Evolutionary conservation across 805 yeast genomes (phyloP).

Genomic region (Dipodascus geniculatus): DNA sequence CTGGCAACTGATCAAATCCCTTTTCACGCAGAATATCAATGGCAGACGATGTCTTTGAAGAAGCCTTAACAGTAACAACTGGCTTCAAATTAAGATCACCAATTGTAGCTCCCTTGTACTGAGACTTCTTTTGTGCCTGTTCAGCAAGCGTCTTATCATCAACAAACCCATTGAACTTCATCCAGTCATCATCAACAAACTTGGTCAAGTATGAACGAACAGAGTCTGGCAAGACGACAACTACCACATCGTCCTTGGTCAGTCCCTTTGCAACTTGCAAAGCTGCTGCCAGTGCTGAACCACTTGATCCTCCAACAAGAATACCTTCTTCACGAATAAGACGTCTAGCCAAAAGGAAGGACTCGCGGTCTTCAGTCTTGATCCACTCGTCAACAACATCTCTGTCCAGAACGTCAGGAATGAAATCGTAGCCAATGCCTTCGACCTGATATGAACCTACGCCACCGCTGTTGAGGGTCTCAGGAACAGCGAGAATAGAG

Average conservation of each 20-base stretch:
- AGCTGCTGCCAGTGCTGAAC: constrained; percentile 73
- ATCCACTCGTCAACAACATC: constrained; percentile 62
- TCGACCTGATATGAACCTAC: constrained; percentile 63
- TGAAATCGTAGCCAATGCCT: constrained; percentile 84
- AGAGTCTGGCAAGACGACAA: constrained; percentile 77
- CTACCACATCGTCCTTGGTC: constrained; percentile 63
- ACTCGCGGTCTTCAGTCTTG: constrained; percentile 74
- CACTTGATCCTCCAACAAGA: constrained; percentile 83
- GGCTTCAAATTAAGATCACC: constrained; percentile 65
- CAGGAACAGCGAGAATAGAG: constrained; percentile 74
- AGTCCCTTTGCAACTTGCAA: constrained; percentile 55
- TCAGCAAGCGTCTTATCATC: constrained; percentile 36
- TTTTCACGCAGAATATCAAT: constrained; percentile 59
- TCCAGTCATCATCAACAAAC: constrained; percentile 87
- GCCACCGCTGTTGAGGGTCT: constrained; percentile 44
- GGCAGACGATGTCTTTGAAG: constrained; percentile 50
- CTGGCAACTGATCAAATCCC: constrained; percentile 82
- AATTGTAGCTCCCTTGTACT: constrained; percentile 45
- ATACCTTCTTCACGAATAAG: constrained; percentile 77
- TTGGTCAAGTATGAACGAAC: constrained; percentile 78
- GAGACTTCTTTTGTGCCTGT: constrained; percentile 25
- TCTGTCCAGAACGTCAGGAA: constrained; percentile 71
- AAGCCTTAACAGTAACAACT: constrained; percentile 57
- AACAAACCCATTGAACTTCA: constrained; percentile 64
- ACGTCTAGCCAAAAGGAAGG: constrained; percentile 72